Base-by-base conservation (phyloP, 1,284 basidiomycete species). In the Cryptococcus deneoformans region DNA sequence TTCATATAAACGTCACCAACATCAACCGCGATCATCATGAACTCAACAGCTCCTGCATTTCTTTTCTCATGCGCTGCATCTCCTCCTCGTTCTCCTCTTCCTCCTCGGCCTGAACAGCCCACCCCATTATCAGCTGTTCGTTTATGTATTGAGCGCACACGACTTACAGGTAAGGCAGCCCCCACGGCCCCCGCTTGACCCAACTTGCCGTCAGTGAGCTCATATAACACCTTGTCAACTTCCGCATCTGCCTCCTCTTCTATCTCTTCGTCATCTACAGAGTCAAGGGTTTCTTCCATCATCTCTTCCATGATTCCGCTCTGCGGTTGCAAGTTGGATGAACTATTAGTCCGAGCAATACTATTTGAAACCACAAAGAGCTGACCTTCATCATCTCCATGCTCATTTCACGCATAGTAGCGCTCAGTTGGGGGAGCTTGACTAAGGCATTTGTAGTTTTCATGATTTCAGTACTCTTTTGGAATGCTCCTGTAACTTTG, bases 401-500 rank as follows among this genome's bases (percentile, higher is more conserved):
- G 68, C 88, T 91, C 92, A 99, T 95, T 71, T 97, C 89, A 36
- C 92, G 85, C 96, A 99, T 99, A 0, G 86, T 84, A 63, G 87
- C 87, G 73, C 87, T 90, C 54, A 99, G 86, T 75, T 99, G 91
- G 14, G 96, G 96, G 39, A 99, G 81, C 72, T 87, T 93, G 69
- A 99, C 82, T 47, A 99, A 84, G 49, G 87, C 82, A 78, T 97
- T 99, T 4, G 94, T 95, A 38, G 94, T 82, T 79, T 91, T 99
- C 95, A 99, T 99, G 63, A 99, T 98, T 78, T 99, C 95, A 1
- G 95, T 94, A 9, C 92, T 95, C 78, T 94, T 98, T 79, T 97
- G 93, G 66, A 99, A 82, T 24, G 92, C 86, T 7, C 96, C 96
- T 2, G 96, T 98, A 44, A 99, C 92, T 80, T 99, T 99, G 68